These are phyloP conservation scores for Pichia sp. DNA, from an alignment of 1,139 yeast genomes.

Conservation along the genomic window DNA sequence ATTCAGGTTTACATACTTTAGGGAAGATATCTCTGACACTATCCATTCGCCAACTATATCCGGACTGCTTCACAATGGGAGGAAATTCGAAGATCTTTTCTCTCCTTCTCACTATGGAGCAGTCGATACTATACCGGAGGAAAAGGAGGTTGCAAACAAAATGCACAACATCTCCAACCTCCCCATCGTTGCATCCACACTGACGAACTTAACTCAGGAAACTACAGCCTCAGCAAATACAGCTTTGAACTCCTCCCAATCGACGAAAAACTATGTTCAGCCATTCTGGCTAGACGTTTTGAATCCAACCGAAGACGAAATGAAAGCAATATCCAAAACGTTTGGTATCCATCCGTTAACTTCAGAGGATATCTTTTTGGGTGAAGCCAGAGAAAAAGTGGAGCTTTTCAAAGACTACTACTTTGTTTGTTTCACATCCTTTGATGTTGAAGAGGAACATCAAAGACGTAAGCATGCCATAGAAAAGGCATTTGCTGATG, in stretches of 20 bases:
- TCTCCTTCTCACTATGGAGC: conserved; percentile 35
- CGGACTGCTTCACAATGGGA: conserved; percentile 60
- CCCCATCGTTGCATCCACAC: neutral
- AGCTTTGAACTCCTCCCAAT: conserved; percentile 6
- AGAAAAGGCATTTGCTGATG: conserved; percentile 29
- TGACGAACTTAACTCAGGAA: neutral
- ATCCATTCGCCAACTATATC: conserved; percentile 86
- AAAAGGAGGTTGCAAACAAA: neutral
- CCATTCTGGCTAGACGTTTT: conserved; percentile 93
- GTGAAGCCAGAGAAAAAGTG: conserved; percentile 93
- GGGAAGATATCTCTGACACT: conserved; percentile 85
- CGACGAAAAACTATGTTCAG: conserved; percentile 4
- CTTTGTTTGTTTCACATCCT: conserved; percentile 88
- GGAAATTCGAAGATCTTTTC: conserved; percentile 46
- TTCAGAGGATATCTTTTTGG: conserved; percentile 89
- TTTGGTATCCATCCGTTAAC: conserved; percentile 95
- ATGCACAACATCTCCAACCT: conserved; percentile 3
- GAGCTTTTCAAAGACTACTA: conserved; percentile 87
- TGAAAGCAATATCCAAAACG: conserved; percentile 86
- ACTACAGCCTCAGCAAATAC: conserved; percentile 5
- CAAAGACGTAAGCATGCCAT: conserved; percentile 36
- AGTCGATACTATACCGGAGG: neutral
- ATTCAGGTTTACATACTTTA: conserved; percentile 79
- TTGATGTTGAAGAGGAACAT: conserved; percentile 80
- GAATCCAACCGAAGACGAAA: conserved; percentile 93